Percentiles rank a stretch among this genome's conserved stretches.
These are phyloP conservation scores for Astrothelium macrocarpum DNA, from an alignment of 495 filamentous ascomycete species.

Conservation along the genomic window DNA sequence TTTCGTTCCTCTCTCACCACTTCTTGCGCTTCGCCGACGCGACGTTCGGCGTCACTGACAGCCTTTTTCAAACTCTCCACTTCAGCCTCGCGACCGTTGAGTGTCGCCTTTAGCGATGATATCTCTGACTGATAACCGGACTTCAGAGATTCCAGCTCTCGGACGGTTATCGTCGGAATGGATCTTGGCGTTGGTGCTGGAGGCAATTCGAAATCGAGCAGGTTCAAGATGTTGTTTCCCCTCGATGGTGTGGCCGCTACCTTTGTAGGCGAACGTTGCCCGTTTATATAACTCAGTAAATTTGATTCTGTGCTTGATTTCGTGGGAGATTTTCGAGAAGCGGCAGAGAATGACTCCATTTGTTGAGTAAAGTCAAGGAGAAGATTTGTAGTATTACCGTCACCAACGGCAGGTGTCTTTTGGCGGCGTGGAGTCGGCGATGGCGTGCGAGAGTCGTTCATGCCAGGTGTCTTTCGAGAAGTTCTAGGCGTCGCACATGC, in stretches of 20 bases:
- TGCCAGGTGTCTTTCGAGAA: conserved; percentile 25
- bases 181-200: conserved; percentile 83
- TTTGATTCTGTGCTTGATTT: conserved; percentile 37
- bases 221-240: conserved; percentile 42
- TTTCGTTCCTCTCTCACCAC: conserved; percentile 63
- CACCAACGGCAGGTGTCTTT: conserved; percentile 24
- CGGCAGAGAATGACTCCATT: conserved; percentile 40
- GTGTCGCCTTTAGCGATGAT: conserved; percentile 74
- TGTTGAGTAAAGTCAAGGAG: conserved; percentile 85
- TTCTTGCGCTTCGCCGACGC: conserved; percentile 80
- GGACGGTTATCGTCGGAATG: conserved; percentile 79
- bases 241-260: conserved; percentile 39
- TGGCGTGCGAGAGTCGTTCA: conserved; percentile 37
- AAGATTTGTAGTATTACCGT: conserved; percentile 56
- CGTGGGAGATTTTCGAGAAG: conserved; percentile 34
- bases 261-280: conserved; percentile 35
- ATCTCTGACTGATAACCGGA: conserved; percentile 83
- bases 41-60: conserved; percentile 76
- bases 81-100: conserved; percentile 86
- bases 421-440: conserved; percentile 51
- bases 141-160: conserved; percentile 86
- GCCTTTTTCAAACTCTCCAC: conserved; percentile 74
- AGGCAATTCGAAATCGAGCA: conserved; percentile 90
- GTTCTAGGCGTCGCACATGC: conserved; percentile 29
- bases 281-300: conserved; percentile 36